phyloP scores from a whole-genome alignment of 208 protist species.

The Phytomonas sp. region DNA sequence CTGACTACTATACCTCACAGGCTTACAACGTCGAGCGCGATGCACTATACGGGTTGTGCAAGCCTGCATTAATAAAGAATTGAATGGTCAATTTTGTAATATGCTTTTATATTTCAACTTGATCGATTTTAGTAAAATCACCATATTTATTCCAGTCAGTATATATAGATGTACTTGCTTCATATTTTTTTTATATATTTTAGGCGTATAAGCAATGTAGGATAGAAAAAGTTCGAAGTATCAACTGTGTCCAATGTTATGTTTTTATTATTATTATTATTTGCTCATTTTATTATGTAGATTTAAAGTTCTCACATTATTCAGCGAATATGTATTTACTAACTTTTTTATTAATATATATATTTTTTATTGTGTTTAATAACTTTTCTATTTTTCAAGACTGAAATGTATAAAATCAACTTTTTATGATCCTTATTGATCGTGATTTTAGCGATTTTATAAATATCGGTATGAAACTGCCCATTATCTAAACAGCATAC shows the following conservation, averaged over 20 bases:
- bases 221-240: neutral
- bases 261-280: constrained; percentile 17
- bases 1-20: constrained; percentile 63
- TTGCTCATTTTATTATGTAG: neutral
- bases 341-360: constrained; percentile 5
- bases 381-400: neutral
- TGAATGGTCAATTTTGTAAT: constrained; percentile 2
- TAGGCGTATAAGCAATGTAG: neutral
- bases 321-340: neutral
- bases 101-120: neutral
- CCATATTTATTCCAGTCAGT: neutral
- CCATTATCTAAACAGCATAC: neutral
- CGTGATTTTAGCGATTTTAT: neutral
- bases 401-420: neutral
- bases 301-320: constrained; percentile 6
- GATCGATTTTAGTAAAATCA: neutral
- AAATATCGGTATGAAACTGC: constrained; percentile 1
- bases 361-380: constrained; percentile 12
- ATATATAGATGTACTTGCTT: constrained; percentile 2
- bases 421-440: neutral
- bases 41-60: constrained; percentile 31
- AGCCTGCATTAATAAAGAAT: neutral
- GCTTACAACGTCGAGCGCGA: constrained; percentile 36
- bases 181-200: neutral
- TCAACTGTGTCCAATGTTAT: neutral